Conservation (phyloP, 2,329 filamentous ascomycete species). For the Colletotrichum liriopes region DNA sequence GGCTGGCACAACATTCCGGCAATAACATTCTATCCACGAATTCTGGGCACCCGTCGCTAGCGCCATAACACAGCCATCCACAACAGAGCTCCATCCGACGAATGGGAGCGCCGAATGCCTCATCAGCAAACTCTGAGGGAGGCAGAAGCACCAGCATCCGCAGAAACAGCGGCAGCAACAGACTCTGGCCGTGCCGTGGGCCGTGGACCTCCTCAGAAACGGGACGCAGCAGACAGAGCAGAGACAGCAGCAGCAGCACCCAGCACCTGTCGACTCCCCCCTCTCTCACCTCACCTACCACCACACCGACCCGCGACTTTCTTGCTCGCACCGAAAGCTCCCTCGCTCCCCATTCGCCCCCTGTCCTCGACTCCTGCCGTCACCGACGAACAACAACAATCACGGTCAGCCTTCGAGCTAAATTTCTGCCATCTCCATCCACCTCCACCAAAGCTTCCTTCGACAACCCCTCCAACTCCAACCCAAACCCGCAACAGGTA, state of each 20-base stretch:
- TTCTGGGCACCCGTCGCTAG: slow-evolving; percentile 38
- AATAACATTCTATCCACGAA: slow-evolving; percentile 39
- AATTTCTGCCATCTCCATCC: slow-evolving; percentile 44
- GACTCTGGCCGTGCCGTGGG: slow-evolving; percentile 7
- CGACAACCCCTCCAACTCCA: slow-evolving; percentile 41
- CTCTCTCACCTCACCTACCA: slow-evolving; percentile 19
- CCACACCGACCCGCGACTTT: slow-evolving; percentile 24
- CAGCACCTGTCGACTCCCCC: slow-evolving; percentile 3
- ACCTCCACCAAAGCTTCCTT: slow-evolving; percentile 42
- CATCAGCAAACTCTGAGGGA: slow-evolving; percentile 37
- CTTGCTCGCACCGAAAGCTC: slow-evolving; percentile 26
- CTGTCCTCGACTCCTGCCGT: slow-evolving; percentile 36
- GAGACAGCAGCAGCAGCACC: slow-evolving; percentile 7
- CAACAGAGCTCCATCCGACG: slow-evolving; percentile 29
- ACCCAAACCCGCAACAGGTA: slow-evolving; percentile 27
- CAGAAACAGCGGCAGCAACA: slow-evolving; percentile 12
- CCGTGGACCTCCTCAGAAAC: slow-evolving; percentile 32
- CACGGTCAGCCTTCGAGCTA: slow-evolving; percentile 38
- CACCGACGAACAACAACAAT: slow-evolving; percentile 44
- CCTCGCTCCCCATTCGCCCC: slow-evolving; percentile 39
- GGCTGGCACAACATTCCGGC: slow-evolving; percentile 36
- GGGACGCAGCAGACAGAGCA: slow-evolving; percentile 13
- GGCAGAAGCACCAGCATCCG: slow-evolving; percentile 12
- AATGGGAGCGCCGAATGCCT: slow-evolving; percentile 28
- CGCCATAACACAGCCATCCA: slow-evolving; percentile 43